A percentile compares a stretch with the other conserved stretches of the same genome.
These are phyloP conservation scores for Multifurca ochricompacta DNA, from an alignment of 768 basidiomycete genomes.

Conservation along the genomic window DNA sequence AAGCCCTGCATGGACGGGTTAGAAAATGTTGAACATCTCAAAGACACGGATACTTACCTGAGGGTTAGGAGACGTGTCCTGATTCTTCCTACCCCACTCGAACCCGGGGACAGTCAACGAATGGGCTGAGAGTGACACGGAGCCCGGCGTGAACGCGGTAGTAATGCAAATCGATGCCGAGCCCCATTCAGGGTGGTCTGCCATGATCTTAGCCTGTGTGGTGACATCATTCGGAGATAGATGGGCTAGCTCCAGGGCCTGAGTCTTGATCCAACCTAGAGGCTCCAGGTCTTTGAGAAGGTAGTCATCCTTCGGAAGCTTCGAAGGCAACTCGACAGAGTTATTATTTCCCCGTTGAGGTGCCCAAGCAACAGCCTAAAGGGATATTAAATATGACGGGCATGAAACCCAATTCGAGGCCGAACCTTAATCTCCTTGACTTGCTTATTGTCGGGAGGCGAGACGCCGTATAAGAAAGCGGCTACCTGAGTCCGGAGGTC, in stretches of 20 bases:
- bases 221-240: conserved; percentile 90
- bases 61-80: conserved; percentile 77
- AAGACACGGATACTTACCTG: conserved; percentile 34
- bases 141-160: conserved; percentile 95
- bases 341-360: conserved; percentile 97
- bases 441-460: conserved; percentile 92
- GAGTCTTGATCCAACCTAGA: conserved; percentile 95
- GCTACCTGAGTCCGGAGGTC: conserved; percentile 96
- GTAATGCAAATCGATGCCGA: conserved; percentile 91
- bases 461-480: conserved; percentile 86
- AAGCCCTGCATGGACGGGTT: conserved; percentile 52
- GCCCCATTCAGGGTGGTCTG: conserved; percentile 91
- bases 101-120: conserved; percentile 86
- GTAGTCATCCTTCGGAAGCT: conserved; percentile 91
- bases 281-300: conserved; percentile 92
- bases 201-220: conserved; percentile 95
- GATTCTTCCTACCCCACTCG: conserved; percentile 96
- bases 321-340: conserved; percentile 81
- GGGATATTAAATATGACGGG: background rate
- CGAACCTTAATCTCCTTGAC: conserved; percentile 93
- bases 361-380: conserved; percentile 84
- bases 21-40: conserved; percentile 3
- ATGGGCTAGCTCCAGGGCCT: conserved; percentile 85
- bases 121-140: conserved; percentile 91
- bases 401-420: background rate